Conservation (phyloP, 1,284 basidiomycete species). For the Sporisorium scitamineum region DNA sequence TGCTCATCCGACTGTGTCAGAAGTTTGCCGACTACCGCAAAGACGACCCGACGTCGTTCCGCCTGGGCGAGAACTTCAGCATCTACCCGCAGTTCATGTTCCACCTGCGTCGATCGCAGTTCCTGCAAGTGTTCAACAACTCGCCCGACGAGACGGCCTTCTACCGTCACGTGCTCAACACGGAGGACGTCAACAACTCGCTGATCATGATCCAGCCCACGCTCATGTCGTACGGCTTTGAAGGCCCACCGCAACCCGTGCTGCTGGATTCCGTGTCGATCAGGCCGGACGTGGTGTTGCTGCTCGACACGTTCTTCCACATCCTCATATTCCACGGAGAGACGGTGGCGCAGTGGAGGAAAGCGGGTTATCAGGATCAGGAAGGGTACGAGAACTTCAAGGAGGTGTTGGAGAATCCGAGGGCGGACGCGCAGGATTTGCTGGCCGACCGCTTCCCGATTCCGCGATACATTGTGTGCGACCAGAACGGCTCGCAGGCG, state of each 20-base stretch:
- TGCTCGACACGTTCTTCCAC: constrained; percentile 99
- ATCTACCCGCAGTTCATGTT: constrained; percentile 99
- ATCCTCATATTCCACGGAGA: constrained; percentile 99
- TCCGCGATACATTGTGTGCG: constrained; percentile 96
- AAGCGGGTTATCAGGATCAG: constrained; percentile 99
- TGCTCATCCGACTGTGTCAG: constrained; percentile 98
- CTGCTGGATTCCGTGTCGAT: constrained; percentile 97
- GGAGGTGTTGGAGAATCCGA: constrained; percentile 88
- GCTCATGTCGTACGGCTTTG: constrained; percentile 98
- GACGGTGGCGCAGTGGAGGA: constrained; percentile 96
- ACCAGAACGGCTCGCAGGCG: constrained; percentile 97
- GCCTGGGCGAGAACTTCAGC: constrained; percentile 93
- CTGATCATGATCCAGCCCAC: constrained; percentile 99
- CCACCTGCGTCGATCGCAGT: constrained; percentile 95
- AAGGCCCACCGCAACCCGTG: constrained; percentile 88
- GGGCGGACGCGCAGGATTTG: constrained; percentile 79
- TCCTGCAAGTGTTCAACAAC: constrained; percentile 99
- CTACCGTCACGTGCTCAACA: constrained; percentile 96
- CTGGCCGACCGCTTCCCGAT: constrained; percentile 95
- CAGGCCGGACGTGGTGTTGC: constrained; percentile 93
- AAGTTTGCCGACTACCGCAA: constrained; percentile 99
- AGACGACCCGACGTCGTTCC: constrained; percentile 95
- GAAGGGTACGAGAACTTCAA: constrained; percentile 99
- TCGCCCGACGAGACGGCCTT: constrained; percentile 99
- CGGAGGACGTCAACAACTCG: constrained; percentile 99